Evolutionary conservation across 331 rosid species (phyloP), one percentile per base, ranked within the genome.

Genomic region (Stylosanthes scabra): DNA sequence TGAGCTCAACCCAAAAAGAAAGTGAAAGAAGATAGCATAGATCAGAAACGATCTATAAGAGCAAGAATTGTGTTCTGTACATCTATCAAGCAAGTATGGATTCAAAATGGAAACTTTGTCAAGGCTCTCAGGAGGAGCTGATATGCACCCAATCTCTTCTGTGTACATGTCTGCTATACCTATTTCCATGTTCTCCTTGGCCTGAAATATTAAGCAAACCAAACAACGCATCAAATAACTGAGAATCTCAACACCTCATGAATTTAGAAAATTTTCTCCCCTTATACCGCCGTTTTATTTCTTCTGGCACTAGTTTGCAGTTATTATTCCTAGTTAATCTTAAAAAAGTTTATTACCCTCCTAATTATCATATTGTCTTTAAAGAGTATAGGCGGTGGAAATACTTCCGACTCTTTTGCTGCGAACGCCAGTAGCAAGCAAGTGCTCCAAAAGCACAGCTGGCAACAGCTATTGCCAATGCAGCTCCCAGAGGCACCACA

Each of bases 391-490:
- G 97, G 75, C 88, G 93, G 88, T 88, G 97, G 66, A 83, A 90
- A 90, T 92, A 95, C 99, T 95, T 95, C 91, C 96, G 97, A 82
- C 96, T 95, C 95, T 95, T 95, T 67, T 95, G 99, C 79, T 86
- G 97, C 1, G 97, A 95, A 15, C 99, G 97, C 99, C 99, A 95
- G 89, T 88, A 92, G 85, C 96, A 95, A 56, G 99, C 99, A 5
- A 95, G 97, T 29, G 95, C 97, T 57, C 99, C 99, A 13, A 95
- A 95, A 70, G 93, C 99, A 78, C 97, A 95, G 80, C 99, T 92
- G 76, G 97, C 99, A 74, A 92, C 83, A 82, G 97, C 97, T 66
- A 95, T 88, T 9, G 97, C 97, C 81, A 95, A 80, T 49, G 99
- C 99, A 59, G 99, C 97, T 62, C 99, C 99, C 20, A 91, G 77